A percentile compares a stretch with the other conserved stretches of the same genome.
Evolutionary conservation across 352 stramenopile species (phyloP).

Genomic region (Globisporangium cystogenes): DNA sequence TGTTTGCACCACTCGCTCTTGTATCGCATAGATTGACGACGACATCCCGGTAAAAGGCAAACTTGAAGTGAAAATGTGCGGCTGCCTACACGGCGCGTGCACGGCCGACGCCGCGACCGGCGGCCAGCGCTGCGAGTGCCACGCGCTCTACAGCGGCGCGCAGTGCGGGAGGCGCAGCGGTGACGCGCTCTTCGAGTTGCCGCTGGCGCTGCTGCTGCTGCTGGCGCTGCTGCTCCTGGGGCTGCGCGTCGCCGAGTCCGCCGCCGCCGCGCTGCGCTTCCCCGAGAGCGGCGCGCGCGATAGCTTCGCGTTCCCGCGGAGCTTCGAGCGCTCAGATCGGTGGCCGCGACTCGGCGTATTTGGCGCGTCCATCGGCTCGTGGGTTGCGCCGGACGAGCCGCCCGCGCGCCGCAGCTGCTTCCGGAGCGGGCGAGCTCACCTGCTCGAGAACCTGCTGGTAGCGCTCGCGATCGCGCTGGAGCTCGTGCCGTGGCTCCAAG

Average conservation of each 20-base stretch:
- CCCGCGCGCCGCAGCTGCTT: constrained; percentile 7
- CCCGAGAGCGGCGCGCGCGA: constrained; percentile 14
- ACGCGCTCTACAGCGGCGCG: constrained; percentile 35
- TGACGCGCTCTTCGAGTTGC: constrained; percentile 46
- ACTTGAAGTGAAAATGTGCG: constrained; percentile 2
- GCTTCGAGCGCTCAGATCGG: constrained; percentile 2
- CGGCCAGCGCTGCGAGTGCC: constrained; percentile 28
- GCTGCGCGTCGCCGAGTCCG: constrained; percentile 19
- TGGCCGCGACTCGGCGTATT: not conserved
- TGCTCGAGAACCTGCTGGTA: constrained; percentile 29
- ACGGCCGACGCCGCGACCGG: constrained; percentile 10
- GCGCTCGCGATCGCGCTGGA: constrained; percentile 29
- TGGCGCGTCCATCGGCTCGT: constrained; percentile 23
- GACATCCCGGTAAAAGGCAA: not conserved
- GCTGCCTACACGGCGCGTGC: constrained; percentile 52
- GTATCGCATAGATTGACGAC: no score
- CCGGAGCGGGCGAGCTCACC: constrained; percentile 12
- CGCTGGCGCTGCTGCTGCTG: constrained; percentile 31
- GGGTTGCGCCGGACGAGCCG: constrained; percentile 20
- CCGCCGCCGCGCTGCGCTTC: constrained; percentile 30
- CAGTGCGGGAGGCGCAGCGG: constrained; percentile 39
- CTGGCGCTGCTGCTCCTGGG: constrained; percentile 31
- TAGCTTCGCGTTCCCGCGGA: constrained; percentile 40
- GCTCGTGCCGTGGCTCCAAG: constrained; percentile 39
- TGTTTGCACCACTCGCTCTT: no score